Evolutionary conservation across 805 yeast genomes (phyloP).

Genomic region (Saccharomyces mikatae): DNA sequence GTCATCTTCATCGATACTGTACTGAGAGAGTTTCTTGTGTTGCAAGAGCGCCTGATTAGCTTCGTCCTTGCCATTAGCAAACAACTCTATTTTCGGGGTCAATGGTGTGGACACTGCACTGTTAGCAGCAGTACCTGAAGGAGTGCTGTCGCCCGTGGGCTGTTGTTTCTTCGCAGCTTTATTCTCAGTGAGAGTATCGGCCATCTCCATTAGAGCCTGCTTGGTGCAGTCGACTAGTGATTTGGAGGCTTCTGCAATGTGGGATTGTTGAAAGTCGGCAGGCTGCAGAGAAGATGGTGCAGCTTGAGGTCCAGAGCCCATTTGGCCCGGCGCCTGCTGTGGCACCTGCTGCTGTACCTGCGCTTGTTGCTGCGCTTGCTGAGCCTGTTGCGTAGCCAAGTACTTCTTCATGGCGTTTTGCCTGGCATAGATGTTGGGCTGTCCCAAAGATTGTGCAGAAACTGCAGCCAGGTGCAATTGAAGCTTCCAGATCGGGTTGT

Average conservation of each 20-base stretch:
- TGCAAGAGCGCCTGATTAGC: constrained; percentile 27
- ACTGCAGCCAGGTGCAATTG: constrained; percentile 29
- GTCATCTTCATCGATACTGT: constrained; percentile 40
- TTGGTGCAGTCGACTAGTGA: constrained; percentile 30
- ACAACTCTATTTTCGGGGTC: constrained; percentile 26
- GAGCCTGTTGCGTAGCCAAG: constrained; percentile 20
- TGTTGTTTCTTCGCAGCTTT: constrained; percentile 3
- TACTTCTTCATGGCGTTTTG: constrained; percentile 33
- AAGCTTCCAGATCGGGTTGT: constrained; percentile 31
- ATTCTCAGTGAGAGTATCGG: constrained; percentile 9
- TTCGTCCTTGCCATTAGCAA: constrained; percentile 1
- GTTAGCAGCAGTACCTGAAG: constrained; percentile 14
- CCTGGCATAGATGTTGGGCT: constrained; percentile 32
- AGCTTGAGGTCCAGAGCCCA: constrained; percentile 1
- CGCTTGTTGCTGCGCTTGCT: constrained; percentile 7
- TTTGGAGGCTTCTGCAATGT: constrained; percentile 23
- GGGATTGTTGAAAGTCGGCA: constrained; percentile 9
- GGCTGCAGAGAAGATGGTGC: constrained; percentile 1
- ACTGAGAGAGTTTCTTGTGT: constrained; percentile 36
- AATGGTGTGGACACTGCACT: constrained; percentile 29
- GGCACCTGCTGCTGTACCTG: constrained; percentile 6
- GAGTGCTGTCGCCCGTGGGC: constrained; percentile 7
- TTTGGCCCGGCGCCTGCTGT: constrained; percentile 3
- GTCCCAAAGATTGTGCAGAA: constrained; percentile 30
- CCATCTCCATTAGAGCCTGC: constrained; percentile 27